A percentile compares a stretch with the other conserved stretches of the same genome.
These are phyloP conservation scores for Juncus effusus DNA, from an alignment of 176 grass and related monocot genomes.

Conservation along the genomic window DNA sequence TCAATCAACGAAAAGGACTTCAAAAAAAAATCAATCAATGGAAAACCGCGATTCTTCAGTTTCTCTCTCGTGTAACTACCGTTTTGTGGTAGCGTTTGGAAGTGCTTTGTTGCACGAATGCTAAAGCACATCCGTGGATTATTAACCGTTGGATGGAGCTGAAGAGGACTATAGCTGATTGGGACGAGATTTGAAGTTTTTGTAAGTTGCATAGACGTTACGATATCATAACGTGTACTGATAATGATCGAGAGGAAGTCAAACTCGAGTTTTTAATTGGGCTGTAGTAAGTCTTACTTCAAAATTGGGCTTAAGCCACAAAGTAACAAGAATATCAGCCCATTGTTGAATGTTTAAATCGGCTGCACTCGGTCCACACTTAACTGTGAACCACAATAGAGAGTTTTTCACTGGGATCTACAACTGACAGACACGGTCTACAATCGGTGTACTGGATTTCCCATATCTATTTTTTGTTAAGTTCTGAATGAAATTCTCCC, in stretches of 20 bases:
- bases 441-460: background rate
- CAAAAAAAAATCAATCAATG: background rate
- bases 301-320: too few species aligned
- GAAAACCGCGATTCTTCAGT: background rate
- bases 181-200: background rate
- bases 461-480: background rate
- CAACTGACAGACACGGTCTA: background rate
- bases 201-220: slow-evolving; percentile 9
- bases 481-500: background rate
- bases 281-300: too few species aligned
- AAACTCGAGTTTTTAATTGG: background rate
- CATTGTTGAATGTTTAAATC: background rate
- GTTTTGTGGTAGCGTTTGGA: background rate
- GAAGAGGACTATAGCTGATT: slow-evolving; percentile 2
- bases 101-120: slow-evolving; percentile 11
- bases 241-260: background rate
- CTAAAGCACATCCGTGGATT: background rate
- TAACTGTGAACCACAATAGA: background rate
- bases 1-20: too few species aligned
- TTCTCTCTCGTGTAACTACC: slow-evolving; percentile 6
- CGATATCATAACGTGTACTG: background rate
- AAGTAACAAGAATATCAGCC: background rate
- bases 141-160: background rate
- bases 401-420: background rate
- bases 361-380: background rate